Base-by-base conservation (phyloP, 2,329 filamentous ascomycete species). In the Xylariaceae sp. region DNA sequence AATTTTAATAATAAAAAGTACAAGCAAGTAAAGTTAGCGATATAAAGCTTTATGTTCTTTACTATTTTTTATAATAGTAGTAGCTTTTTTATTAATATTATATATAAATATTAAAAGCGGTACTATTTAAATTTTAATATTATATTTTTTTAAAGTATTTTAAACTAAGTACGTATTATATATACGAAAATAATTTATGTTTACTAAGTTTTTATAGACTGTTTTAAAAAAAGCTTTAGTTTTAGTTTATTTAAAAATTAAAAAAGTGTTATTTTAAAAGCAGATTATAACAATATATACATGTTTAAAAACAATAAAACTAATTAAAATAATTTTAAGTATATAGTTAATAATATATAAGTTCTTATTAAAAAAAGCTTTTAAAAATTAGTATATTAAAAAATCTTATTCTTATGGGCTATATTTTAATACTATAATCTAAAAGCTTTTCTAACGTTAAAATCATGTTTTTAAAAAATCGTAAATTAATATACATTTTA, bases 21-120 rank as follows among this genome's bases (percentile, higher is more conserved):
- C 37, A 53, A 39, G 12, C 39, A 52, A 3, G 66, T 66, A 23
- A 65, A 65, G 36, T 31, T 59, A 47, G 62, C 60, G 4, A 67
- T 62, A 7, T 41, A 33, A 23, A 63, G 63, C 3, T 44, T 70
- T 2, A 63, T 51, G 5, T 69, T 70, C 55, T 70, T 70, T 33
- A 66, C 61, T 12, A 70, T 67, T 19, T 67, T 66, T 14, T 66
- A 69, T 26, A 17, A 58, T 23, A 64, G 66, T 6, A 37, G 49
- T 6, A 62, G 44, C 46, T 55, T 67, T 1, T 69, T 69, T 28
- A 44, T 60, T 1, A 60, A 63, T 40, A 58, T 66, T 12, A 44
- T 65, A 46, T 33, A 61, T 19, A 51, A 59, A 24, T 45, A 55
- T 16, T 59, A 45, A 39, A 16, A 40, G 24, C 51, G 51, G 9